Conservation (phyloP, 306 rosid genomes). For the Ormosia semicastrata region DNA sequence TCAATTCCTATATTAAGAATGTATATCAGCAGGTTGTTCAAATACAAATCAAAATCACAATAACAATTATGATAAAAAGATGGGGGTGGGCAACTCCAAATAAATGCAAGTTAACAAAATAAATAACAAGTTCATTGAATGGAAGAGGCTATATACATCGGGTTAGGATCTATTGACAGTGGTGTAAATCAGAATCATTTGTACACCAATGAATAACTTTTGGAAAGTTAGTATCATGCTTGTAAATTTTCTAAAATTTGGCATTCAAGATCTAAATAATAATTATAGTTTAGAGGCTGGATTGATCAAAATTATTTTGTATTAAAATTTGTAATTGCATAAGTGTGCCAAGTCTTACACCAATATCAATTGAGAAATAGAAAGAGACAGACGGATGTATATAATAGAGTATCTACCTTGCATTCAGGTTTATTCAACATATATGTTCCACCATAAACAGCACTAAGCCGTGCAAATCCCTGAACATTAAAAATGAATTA, state of each 20-base stretch:
- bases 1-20: constrained; percentile 13
- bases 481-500: constrained; percentile 16
- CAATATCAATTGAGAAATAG: neutral
- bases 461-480: constrained; percentile 99
- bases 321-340: neutral
- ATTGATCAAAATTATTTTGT: neutral
- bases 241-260: neutral
- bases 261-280: neutral
- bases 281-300: neutral
- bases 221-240: neutral
- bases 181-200: neutral
- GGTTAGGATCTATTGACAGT: neutral
- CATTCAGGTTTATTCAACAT: constrained; percentile 98
- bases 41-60: constrained; percentile 11
- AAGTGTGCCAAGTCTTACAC: neutral
- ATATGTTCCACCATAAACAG: constrained; percentile 97
- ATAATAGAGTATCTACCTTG: constrained; percentile 54
- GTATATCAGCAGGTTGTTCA: neutral
- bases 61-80: neutral
- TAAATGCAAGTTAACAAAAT: neutral
- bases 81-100: neutral
- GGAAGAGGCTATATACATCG: neutral
- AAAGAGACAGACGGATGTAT: neutral
- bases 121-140: constrained; percentile 4
- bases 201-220: neutral